Evolutionary conservation across 225 moss, liverwort and hornwort species (phyloP), one percentile per base, ranked within the genome.

Genomic region (Climacium dendroides): DNA sequence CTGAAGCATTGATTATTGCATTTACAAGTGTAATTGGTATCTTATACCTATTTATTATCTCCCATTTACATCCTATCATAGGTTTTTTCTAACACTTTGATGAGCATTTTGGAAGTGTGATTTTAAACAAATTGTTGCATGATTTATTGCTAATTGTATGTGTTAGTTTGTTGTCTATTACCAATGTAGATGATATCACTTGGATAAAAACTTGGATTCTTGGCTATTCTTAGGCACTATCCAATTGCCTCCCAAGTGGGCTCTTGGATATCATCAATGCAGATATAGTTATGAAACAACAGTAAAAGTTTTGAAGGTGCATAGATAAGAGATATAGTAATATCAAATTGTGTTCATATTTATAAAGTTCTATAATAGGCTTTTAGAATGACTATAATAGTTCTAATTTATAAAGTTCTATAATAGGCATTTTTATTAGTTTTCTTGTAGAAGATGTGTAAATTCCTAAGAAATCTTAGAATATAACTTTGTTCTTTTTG

Each of bases 221-320:
- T 86, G 43, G n/a, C 53, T 81, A 32, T 80, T 57, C 43, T 26
- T 85, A 98, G 96, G 98, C 39, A 96, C 95, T 45, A 77, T 96
- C 24, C 53, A 93, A 6, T 94, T 99, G 94, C 98, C 98, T 35
- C 93, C 98, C 43, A 97, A 97, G 87, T 99, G 96, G 97, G 89
- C 94, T 70, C 89, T 99, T 74, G 96, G 98, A 82, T 97, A 94
- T 85, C 98, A 99, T 50, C 97, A 99, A 86, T 99, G 98, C 53
- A 92, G 95, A 87, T 97, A 87, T 89, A 99, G 95, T 91, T 97
- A 97, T 45, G 91, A 94, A 87, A 91, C 95, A 84, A 82, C 92
- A 73, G 85, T 55, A n/a, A 93, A 84, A 90, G 96, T 95, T 48
- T 86, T 63, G 41, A 91, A 95, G 94, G 98, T 96, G 61, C 4